Conservation (phyloP, 306 rosid genomes). For the Canavalia gladiata region DNA sequence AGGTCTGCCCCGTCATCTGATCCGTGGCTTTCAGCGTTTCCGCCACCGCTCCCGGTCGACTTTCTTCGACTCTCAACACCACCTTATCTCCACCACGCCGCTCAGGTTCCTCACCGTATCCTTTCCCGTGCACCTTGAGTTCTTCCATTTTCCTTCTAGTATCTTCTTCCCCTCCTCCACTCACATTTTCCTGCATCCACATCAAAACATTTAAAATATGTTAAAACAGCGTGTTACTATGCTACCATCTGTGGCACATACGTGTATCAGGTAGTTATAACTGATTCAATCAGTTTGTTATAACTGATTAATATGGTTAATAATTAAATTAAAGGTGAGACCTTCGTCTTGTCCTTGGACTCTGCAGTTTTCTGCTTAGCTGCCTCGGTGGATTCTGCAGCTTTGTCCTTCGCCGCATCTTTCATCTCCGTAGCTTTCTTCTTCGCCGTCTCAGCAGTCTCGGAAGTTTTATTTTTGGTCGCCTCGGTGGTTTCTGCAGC, state of each 20-base stretch:
- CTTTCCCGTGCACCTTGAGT: slow-evolving; percentile 48
- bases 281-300: no score
- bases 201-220: neutral
- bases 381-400: slow-evolving; percentile 51
- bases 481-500: slow-evolving; percentile 50
- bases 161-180: slow-evolving; percentile 55
- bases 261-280: no score
- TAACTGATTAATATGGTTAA: no score
- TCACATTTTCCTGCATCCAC: slow-evolving; percentile 64
- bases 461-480: slow-evolving; percentile 43
- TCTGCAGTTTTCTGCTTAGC: slow-evolving; percentile 46
- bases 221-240: no score
- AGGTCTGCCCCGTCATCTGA: slow-evolving; percentile 70
- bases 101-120: neutral
- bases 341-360: slow-evolving; percentile 57
- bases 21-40: slow-evolving; percentile 58
- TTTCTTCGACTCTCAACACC: slow-evolving; percentile 53
- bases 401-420: slow-evolving; percentile 44
- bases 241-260: no score
- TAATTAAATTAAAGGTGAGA: neutral
- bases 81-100: slow-evolving; percentile 33
- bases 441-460: slow-evolving; percentile 46
- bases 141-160: slow-evolving; percentile 62
- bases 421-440: neutral
- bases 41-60: slow-evolving; percentile 59